Conservation (phyloP, 1,284 basidiomycete species). For the Sanghuangporus weigelae region DNA sequence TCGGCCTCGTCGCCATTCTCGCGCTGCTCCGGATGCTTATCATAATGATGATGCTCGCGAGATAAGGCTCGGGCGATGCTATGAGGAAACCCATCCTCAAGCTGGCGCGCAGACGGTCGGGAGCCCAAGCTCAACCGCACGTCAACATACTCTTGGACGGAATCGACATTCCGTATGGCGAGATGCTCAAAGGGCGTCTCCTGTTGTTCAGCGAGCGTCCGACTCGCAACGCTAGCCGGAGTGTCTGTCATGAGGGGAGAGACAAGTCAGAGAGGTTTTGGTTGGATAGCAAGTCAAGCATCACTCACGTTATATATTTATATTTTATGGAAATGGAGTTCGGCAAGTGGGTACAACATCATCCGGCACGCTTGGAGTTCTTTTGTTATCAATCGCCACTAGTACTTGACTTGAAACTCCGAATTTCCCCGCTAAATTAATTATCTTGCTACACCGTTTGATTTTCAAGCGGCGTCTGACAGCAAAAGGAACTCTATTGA, state of each 20-base stretch:
- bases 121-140: slow-evolving; percentile 25
- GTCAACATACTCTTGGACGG: slow-evolving; percentile 29
- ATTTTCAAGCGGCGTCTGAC: too few species aligned
- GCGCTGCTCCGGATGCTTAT: background rate
- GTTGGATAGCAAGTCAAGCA: background rate
- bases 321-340: background rate
- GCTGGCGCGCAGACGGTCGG: slow-evolving; percentile 22
- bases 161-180: slow-evolving; percentile 3
- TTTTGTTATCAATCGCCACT: too few species aligned
- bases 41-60: background rate
- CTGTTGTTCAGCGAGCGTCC: slow-evolving; percentile 5
- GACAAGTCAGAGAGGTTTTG: background rate
- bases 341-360: too few species aligned
- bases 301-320: background rate
- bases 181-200: slow-evolving; percentile 16
- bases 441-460: too few species aligned
- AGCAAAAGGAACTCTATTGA: too few species aligned
- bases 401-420: too few species aligned
- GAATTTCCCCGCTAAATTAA: too few species aligned
- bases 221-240: background rate
- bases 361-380: too few species aligned
- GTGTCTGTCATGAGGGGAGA: slow-evolving; percentile 2
- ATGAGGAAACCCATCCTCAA: slow-evolving; percentile 24
- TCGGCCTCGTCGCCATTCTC: slow-evolving; percentile 10
- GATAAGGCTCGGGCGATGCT: slow-evolving; percentile 21